phyloP scores from a whole-genome alignment of 2,329 filamentous ascomycete genomes.

The Monosporascus cannonballus region DNA sequence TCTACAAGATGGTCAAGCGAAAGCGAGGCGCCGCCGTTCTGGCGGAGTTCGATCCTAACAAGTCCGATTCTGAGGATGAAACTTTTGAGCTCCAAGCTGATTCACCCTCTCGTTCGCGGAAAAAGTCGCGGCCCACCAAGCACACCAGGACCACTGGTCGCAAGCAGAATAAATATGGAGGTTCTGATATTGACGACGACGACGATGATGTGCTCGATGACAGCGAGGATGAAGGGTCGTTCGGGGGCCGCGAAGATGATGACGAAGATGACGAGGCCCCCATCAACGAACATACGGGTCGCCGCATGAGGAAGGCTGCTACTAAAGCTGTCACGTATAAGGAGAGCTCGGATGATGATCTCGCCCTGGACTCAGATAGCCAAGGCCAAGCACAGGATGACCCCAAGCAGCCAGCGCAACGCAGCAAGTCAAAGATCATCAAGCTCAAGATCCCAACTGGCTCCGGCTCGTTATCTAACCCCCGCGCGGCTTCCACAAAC shows the following conservation, averaged over 20 bases:
- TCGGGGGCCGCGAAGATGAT: constrained; percentile 35
- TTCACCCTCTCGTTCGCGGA: constrained; percentile 26
- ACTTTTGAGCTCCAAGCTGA: constrained; percentile 54
- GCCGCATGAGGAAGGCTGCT: constrained; percentile 39
- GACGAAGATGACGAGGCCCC: constrained; percentile 30
- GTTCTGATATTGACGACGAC: constrained; percentile 58
- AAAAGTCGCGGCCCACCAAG: constrained; percentile 35
- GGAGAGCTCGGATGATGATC: constrained; percentile 36
- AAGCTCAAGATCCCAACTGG: constrained; percentile 34
- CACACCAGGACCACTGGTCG: constrained; percentile 21
- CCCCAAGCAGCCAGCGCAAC: constrained; percentile 19
- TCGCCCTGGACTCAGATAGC: constrained; percentile 27
- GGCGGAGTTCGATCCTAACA: constrained; percentile 55
- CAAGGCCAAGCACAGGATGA: constrained; percentile 28
- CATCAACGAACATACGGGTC: constrained; percentile 35
- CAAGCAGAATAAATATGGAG: constrained; percentile 38
- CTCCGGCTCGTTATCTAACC: constrained; percentile 7
- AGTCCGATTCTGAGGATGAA: constrained; percentile 60
- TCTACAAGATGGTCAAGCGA: constrained; percentile 42
- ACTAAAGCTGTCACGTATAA: constrained; percentile 39
- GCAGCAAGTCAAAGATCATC: constrained; percentile 32
- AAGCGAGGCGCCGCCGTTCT: constrained; percentile 45
- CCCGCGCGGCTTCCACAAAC: constrained; percentile 1
- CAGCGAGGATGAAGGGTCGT: constrained; percentile 45
- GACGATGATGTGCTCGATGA: constrained; percentile 49